Base-by-base conservation (phyloP, 2,329 filamentous ascomycete genomes). In the Ophiostoma ulmi region DNA sequence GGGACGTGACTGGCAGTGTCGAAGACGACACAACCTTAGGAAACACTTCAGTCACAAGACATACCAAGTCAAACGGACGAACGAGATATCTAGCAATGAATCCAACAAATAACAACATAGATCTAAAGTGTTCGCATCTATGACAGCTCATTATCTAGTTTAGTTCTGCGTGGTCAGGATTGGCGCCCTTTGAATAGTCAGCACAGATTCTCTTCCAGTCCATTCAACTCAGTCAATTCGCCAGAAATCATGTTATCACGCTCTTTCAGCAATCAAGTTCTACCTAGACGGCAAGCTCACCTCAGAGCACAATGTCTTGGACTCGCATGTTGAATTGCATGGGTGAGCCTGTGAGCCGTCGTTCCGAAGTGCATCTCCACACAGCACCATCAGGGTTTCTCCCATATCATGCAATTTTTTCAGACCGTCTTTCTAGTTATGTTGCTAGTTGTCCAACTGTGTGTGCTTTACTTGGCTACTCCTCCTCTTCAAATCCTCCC, bases 351-450 rank as follows among this genome's bases (percentile, higher is more conserved):
- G 35, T 64, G 61, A 20, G 61, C 10, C 36, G 63, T 39, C 36
- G 63, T 65, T 65, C 63, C 36, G 63, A 35, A 64, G 14, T 7
- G 6, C 26, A 38, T 64, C 17, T 31, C 31, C 61, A n/a, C 61
- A 10, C 61, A 11, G 14, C n/a, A 58, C 52, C n/a, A 58, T 5
- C 52, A 58, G n/a, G 58, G 58, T 20, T 35, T 22, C n/a, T 14
- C 14, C 58, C 31, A 35, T 64, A 36, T 35, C n/a, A 35, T n/a
- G 14, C n/a, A 26, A 5, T 26, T 22, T 58, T 26, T 58, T 10
- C 31, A 64, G 61, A 64, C 61, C 61, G 61, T 64, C 61, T 64
- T 64, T 63, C 55, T 31, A 31, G 26, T 61, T 39, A 0, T 64
- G n/a, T n/a, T 31, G 38, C 20, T 38, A n/a, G 11, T 13, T 58